Conservation (phyloP, 306 rosid genomes). For the Fragaria vesca region DNA sequence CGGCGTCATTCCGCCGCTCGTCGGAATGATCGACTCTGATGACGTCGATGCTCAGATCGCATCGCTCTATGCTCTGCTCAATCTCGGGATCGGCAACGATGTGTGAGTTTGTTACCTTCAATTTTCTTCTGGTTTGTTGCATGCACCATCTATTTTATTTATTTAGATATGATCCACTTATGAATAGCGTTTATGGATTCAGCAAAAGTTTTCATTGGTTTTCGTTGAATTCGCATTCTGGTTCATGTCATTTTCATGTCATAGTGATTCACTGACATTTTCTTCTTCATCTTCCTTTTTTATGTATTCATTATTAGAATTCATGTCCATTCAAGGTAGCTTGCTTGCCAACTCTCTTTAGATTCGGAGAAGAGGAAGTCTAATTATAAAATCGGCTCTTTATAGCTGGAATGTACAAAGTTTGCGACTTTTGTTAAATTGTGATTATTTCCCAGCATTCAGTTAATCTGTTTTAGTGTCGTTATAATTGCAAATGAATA, state of each 20-base stretch:
- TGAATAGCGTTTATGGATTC: too few species aligned
- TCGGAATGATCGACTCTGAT: slow-evolving; percentile 76
- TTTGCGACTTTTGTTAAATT: neutral
- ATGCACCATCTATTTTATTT: neutral
- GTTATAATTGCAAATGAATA: neutral
- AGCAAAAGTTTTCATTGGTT: neutral
- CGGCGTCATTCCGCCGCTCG: slow-evolving; percentile 90
- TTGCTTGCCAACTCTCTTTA: neutral
- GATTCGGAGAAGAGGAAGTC: neutral
- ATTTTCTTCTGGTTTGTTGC: slow-evolving; percentile 1
- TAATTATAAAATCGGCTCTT: neutral
- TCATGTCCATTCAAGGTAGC: neutral
- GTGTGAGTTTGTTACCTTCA: slow-evolving; percentile 51
- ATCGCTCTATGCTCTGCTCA: slow-evolving; percentile 90
- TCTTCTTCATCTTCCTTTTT: neutral
- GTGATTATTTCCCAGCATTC: neutral
- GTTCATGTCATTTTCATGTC: neutral
- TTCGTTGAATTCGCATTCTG: neutral
- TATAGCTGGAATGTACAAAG: neutral
- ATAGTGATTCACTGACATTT: neutral
- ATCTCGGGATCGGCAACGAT: slow-evolving; percentile 92
- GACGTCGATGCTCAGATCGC: slow-evolving; percentile 68
- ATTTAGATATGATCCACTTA: too few species aligned
- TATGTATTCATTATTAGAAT: neutral
- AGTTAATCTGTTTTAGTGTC: neutral